Conservation (phyloP, 2,329 filamentous ascomycete genomes). For the Eurotiales sp. region DNA sequence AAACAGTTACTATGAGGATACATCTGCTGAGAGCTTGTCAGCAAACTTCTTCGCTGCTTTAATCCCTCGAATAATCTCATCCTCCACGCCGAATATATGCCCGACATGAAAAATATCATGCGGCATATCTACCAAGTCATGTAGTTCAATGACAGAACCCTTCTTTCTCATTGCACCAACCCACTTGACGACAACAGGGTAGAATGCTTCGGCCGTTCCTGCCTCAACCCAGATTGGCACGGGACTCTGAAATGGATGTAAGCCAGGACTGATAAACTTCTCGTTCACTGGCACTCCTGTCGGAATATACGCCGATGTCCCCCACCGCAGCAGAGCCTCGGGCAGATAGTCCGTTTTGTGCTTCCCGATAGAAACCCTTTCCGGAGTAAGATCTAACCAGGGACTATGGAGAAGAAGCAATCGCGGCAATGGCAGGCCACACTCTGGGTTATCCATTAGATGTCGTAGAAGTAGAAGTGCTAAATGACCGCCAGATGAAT, state of each 20-base stretch:
- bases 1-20: too few species aligned
- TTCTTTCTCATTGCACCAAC: slow-evolving; percentile 4
- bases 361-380: neutral
- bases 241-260: slow-evolving; percentile 3
- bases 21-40: too few species aligned
- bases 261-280: neutral
- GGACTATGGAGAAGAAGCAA: slow-evolving; percentile 3
- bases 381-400: slow-evolving; percentile 5
- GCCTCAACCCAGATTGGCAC: slow-evolving; percentile 5
- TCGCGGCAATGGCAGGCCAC: neutral
- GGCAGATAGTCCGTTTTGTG: neutral
- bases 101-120: slow-evolving; percentile 8
- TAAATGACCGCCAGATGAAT: slow-evolving; percentile 23
- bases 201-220: neutral
- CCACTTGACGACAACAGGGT: slow-evolving; percentile 1
- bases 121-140: slow-evolving; percentile 5
- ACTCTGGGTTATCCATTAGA: slow-evolving; percentile 14
- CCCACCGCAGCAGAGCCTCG: slow-evolving; percentile 2
- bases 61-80: too few species aligned
- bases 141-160: slow-evolving; percentile 3
- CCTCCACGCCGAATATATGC: too few species aligned
- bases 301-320: neutral
- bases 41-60: too few species aligned
- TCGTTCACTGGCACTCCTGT: neutral
- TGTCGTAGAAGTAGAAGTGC: slow-evolving; percentile 21